Base-by-base conservation (phyloP, 306 rosid genomes). In the Crotalaria pallida region DNA sequence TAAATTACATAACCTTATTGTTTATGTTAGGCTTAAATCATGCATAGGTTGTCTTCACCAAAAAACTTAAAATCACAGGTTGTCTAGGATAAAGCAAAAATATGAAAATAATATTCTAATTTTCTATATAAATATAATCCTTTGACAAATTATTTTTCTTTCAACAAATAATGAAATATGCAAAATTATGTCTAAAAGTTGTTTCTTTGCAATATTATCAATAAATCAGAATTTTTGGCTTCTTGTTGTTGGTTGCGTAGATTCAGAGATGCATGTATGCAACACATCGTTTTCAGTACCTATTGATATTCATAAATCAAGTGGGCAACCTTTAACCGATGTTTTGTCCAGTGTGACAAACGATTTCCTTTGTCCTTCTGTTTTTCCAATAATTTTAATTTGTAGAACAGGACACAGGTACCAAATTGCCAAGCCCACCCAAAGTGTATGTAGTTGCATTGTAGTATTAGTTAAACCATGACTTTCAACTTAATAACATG, bases 301-400 rank as follows among this genome's bases (percentile, higher is more conserved):
- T 19, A 61, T 6, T 67, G 60, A 29, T 31, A 55, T 58, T 3
- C 3, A 19, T 16, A 29, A 53, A 13, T 38, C 23, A 75, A 64
- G 56, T 71, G 58, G 72, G 48, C 8, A 70, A 19, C 55, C 24
- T 69, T 77, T 77, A 77, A 11, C 33, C 72, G 62, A 64, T 23
- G 56, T 45, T 55, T 65, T 65, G 49, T 36, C 58, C 33, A 1
- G 19, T 26, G 58, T 65, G 65, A 10, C 47, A 8, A 24, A n/a
- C 58, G 26, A 4, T 12, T 45, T n/a, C 31, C n/a, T 65, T 21
- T 78, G 12, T 31, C 69, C 41, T 65, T 65, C 23, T 10, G 21
- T 38, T 65, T 65, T 44, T 23, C 64, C 65, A 78, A 72, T 72
- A 40, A 72, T 72, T 72, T 65, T n/a, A n/a, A n/a, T n/a, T 56